phyloP scores from a whole-genome alignment of 2,329 filamentous ascomycete species.

The Phaeomoniella chlamydospora region DNA sequence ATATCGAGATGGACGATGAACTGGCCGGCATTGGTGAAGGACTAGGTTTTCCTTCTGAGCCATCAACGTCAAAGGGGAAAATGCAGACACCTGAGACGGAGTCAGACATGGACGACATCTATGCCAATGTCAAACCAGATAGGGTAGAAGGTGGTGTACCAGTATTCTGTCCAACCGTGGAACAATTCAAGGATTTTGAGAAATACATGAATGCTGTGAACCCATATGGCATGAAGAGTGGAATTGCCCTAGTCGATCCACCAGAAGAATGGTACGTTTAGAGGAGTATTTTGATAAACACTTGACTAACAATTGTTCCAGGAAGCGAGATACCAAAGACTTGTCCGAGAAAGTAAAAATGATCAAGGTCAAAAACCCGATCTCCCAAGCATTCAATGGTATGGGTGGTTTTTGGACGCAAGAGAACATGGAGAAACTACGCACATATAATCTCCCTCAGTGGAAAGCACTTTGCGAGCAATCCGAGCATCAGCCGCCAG shows the following conservation, averaged over 20 bases:
- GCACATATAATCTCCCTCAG: constrained; percentile 91
- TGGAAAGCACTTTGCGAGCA: constrained; percentile 91
- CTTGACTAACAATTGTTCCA: constrained; percentile 3
- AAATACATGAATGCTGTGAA: constrained; percentile 83
- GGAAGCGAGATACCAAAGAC: constrained; percentile 18
- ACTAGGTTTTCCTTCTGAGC: not conserved
- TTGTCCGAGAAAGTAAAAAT: constrained; percentile 80
- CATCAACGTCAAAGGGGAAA: not conserved
- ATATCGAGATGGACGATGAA: not conserved
- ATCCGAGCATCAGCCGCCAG: constrained; percentile 89
- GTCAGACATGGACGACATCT: not conserved
- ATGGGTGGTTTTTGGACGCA: constrained; percentile 92
- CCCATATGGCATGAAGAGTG: constrained; percentile 90
- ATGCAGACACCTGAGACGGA: not conserved
- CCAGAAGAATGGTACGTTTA: constrained; percentile 72
- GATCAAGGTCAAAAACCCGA: constrained; percentile 88
- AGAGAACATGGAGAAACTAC: constrained; percentile 89
- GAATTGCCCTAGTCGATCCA: constrained; percentile 90
- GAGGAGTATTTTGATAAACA: constrained; percentile 1
- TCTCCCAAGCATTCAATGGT: constrained; percentile 96
- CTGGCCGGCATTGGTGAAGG: not conserved
- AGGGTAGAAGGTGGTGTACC: constrained; percentile 53
- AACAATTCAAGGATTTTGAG: constrained; percentile 88
- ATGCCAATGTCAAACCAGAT: not conserved
- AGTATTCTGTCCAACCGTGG: constrained; percentile 59